These are phyloP conservation scores for Penicillium bialowiezense DNA, from an alignment of 495 filamentous ascomycete genomes.

Conservation along the genomic window DNA sequence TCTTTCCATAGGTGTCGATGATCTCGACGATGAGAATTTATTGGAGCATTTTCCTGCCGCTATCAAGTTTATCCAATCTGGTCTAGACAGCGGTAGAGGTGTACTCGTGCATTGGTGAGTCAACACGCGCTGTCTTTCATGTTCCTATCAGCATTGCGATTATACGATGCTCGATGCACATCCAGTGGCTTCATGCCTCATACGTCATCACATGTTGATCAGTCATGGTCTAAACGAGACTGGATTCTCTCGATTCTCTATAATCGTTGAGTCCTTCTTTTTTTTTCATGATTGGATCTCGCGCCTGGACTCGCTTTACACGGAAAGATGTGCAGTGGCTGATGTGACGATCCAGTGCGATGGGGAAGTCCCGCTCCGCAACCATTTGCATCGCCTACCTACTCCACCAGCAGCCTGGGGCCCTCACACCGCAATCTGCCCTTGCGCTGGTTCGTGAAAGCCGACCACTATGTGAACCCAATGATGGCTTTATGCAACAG, in stretches of 20 bases:
- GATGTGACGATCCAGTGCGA: constrained; percentile 62
- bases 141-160: not conserved
- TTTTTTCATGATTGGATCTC: not conserved
- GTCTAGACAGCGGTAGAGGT: constrained; percentile 61
- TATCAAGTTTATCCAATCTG: constrained; percentile 79
- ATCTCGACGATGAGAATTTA: constrained; percentile 82
- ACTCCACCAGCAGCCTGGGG: constrained; percentile 57
- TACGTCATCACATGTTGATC: constrained; percentile 18
- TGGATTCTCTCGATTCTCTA: not conserved
- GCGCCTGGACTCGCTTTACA: not conserved
- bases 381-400: constrained; percentile 82
- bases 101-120: constrained; percentile 76
- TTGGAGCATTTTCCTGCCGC: constrained; percentile 73
- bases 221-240: constrained; percentile 18
- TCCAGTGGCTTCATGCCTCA: constrained; percentile 8
- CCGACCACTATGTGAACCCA: constrained; percentile 78
- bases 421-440: constrained; percentile 56
- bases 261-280: constrained; percentile 9
- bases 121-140: not conserved
- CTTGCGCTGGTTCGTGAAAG: constrained; percentile 59
- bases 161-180: not conserved
- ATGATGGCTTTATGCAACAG: constrained; percentile 84
- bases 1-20: constrained; percentile 78
- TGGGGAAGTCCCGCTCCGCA: constrained; percentile 92
- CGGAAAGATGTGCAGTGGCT: constrained; percentile 14